phyloP scores from a whole-genome alignment of 1,284 basidiomycete genomes.

The Ustilago bromivora region DNA sequence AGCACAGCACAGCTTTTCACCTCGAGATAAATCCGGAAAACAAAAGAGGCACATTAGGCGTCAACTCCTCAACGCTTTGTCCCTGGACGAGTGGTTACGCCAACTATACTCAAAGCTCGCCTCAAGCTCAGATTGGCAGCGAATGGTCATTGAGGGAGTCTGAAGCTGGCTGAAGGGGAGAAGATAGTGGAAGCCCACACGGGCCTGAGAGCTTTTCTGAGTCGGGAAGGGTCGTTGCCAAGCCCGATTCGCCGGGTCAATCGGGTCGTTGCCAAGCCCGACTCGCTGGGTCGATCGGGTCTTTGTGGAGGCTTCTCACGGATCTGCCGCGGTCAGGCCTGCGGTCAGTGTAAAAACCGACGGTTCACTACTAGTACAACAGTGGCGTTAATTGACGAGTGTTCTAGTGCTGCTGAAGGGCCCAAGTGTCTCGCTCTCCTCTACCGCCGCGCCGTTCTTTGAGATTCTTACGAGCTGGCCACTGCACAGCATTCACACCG shows the following conservation, averaged over 20 bases:
- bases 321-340: slow-evolving; percentile 4
- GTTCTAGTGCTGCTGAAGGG: slow-evolving; percentile 4
- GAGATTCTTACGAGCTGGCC: neutral
- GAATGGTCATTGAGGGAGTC: neutral
- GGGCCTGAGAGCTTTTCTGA: neutral
- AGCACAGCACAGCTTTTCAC: slow-evolving; percentile 2
- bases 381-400: neutral
- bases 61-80: neutral
- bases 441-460: neutral
- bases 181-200: neutral
- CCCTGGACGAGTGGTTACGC: no score
- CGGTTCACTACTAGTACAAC: neutral
- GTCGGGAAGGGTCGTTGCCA: slow-evolving; percentile 12
- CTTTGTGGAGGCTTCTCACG: neutral
- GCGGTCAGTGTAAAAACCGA: neutral
- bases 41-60: neutral
- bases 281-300: neutral
- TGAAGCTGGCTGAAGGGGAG: neutral
- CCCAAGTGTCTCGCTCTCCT: neutral
- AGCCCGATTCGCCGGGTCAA: neutral
- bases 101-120: neutral
- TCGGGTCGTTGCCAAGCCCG: slow-evolving; percentile 6
- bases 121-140: neutral
- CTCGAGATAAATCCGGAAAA: neutral
- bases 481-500: slow-evolving; percentile 7